Evolutionary conservation across 2,329 filamentous ascomycete genomes (phyloP), one percentile per base, ranked within the genome.

Genomic region (Ophioceras dolichostomum): DNA sequence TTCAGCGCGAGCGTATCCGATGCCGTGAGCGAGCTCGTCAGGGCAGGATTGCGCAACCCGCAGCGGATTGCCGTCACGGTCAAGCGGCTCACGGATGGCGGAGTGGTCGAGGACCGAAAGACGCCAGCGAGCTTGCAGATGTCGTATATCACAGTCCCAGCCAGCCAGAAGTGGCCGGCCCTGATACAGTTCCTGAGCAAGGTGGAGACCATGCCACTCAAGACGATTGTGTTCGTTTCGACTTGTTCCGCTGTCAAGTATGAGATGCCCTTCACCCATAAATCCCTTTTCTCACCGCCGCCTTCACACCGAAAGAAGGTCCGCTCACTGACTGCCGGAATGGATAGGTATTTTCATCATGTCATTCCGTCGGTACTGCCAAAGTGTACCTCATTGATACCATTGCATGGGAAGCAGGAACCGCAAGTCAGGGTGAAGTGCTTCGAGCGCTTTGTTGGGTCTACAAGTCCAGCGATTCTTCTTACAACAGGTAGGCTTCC

Each of bases 1-100:
- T 98, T 96, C 60, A 94, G 86, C 51, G 91, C 91, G 10, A 93
- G 83, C 50, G 83, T 98, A n/a, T 91, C 83, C 49, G 91, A 96
- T 53, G 91, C 91, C 2, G 84, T 98, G 1, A 80, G 88, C 44
- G 84, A 95, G 54, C 82, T 98, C 38, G 87, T 98, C 37, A 75
- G 88, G 26, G 86, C 95, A 7, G 91, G 91, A 16, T 64, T 96
- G 45, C 73, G 91, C 27, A 96, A 98, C 57, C 91, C 91, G 0
- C 88, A 95, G 49, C 93, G 93, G 52, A 86, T 98, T 43, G 81
- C 84, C 10, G 91, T 96, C 36, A 91, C 89, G 49, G 91, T 98
- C 37, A 91, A 88, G 59, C 77, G 75, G 21, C 53, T 76, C 59
- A 64, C 37, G 3, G 67, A 67, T 16, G 84, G 83, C 16, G 73